Conservation (phyloP, 768 basidiomycete species). For the Leccinum uliginosum region DNA sequence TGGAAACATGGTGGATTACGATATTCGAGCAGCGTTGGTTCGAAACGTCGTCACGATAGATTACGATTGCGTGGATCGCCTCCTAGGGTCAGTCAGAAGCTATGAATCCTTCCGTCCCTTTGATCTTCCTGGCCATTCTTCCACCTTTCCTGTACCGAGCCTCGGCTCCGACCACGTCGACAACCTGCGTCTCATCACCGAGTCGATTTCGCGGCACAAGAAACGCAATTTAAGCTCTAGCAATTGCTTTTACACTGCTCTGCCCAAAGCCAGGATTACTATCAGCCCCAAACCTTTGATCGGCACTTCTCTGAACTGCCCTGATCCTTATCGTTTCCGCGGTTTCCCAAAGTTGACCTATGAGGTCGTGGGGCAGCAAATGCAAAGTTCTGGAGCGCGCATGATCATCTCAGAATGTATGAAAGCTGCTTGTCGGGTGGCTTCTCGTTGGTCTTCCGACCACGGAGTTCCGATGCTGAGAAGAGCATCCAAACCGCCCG, state of each 20-base stretch:
- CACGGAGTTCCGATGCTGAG: constrained; percentile 60
- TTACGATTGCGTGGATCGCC: constrained; percentile 65
- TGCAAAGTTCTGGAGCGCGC: constrained; percentile 40
- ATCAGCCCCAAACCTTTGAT: constrained; percentile 28
- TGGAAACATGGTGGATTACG: constrained; percentile 67
- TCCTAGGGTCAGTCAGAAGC: constrained; percentile 32
- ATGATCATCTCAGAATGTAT: constrained; percentile 73
- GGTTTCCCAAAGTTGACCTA: constrained; percentile 55
- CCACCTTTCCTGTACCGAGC: not conserved
- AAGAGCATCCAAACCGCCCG: constrained; percentile 39
- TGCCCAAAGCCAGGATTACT: constrained; percentile 26
- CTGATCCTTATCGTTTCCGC: constrained; percentile 30
- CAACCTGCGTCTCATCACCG: constrained; percentile 30
- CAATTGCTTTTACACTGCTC: constrained; percentile 24
- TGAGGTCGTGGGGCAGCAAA: constrained; percentile 29
- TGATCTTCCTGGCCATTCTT: constrained; percentile 1
- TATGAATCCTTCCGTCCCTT: constrained; percentile 21
- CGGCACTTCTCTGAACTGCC: constrained; percentile 27
- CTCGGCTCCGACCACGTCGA: constrained; percentile 20
- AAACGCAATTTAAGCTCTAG: constrained; percentile 17
- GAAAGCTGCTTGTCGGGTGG: constrained; percentile 72
- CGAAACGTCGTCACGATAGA: constrained; percentile 59
- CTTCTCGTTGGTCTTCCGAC: constrained; percentile 67
- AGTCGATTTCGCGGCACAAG: constrained; percentile 25
- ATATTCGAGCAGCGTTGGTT: constrained; percentile 68